phyloP scores from a whole-genome alignment of 495 filamentous ascomycete species.

The Penicillium alfredii region DNA sequence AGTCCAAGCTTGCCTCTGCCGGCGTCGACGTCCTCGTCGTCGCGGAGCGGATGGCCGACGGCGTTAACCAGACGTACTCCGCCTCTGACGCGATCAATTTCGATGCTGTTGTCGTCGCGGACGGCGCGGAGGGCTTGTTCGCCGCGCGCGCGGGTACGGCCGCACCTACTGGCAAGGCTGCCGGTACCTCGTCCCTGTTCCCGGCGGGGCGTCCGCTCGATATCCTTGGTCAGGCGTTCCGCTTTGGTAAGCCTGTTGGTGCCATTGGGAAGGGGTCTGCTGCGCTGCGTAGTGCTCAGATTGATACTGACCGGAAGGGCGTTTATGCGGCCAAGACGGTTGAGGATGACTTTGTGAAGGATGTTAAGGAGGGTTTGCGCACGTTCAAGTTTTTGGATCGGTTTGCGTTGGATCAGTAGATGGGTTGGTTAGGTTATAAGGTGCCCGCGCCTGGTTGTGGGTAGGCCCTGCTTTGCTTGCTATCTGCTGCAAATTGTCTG shows the following conservation, averaged over 20 bases:
- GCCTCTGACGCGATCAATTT: constrained; percentile 64
- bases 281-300: constrained; percentile 40
- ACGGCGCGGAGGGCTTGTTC: constrained; percentile 54
- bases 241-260: constrained; percentile 68
- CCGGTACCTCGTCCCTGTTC: constrained; percentile 47
- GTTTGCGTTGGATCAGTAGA: constrained; percentile 30
- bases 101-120: constrained; percentile 60
- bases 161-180: constrained; percentile 5
- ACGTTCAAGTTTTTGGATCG: constrained; percentile 59
- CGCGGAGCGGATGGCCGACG: constrained; percentile 50
- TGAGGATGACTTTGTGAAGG: constrained; percentile 34
- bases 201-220: constrained; percentile 58
- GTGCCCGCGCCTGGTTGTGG: background rate
- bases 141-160: too few relatives aligned
- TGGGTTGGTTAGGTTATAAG: background rate
- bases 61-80: constrained; percentile 65
- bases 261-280: constrained; percentile 46
- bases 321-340: constrained; percentile 41
- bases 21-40: constrained; percentile 57
- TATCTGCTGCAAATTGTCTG: too few relatives aligned
- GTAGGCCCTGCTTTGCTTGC: too few relatives aligned
- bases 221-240: constrained; percentile 60
- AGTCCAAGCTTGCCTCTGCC: constrained; percentile 33
- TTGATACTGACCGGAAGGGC: constrained; percentile 37
- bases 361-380: constrained; percentile 54